Percentiles rank a stretch among this genome's conserved stretches.
These are phyloP conservation scores for Spinellus fusiger DNA, from an alignment of 192 early-diverging fungal genomes.

Conservation along the genomic window DNA sequence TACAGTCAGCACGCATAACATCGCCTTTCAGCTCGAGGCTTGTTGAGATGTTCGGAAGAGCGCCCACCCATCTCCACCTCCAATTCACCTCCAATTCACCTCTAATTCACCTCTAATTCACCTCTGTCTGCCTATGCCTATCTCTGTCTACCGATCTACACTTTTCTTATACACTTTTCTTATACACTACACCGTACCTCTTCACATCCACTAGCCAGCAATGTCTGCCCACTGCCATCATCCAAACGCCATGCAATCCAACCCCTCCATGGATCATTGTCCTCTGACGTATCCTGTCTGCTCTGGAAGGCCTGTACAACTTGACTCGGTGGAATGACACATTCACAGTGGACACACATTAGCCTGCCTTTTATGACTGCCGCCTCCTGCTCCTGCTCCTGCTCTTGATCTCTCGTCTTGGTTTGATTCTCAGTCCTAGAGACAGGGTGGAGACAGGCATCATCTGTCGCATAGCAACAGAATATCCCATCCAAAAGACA, in stretches of 20 bases:
- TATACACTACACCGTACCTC: constrained; percentile 3
- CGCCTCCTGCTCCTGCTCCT: not conserved
- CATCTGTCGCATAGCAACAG: not conserved
- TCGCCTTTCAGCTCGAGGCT: no score
- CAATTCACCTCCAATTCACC: no score
- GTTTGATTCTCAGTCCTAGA: not conserved
- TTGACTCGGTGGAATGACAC: not conserved
- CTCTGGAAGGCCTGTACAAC: constrained; percentile 1
- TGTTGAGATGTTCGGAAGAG: no score
- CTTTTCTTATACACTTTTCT: not conserved
- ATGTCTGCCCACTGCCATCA: constrained; percentile 17
- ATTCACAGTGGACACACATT: constrained; percentile 4
- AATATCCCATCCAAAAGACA: not conserved
- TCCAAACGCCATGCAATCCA: constrained; percentile 20
- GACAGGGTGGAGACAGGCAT: not conserved
- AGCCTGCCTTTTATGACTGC: not conserved
- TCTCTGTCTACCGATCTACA: not conserved
- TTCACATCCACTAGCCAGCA: constrained; percentile 15
- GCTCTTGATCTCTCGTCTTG: not conserved
- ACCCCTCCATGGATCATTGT: constrained; percentile 2
- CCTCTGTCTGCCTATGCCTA: not conserved
- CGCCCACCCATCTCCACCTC: no score
- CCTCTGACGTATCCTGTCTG: not conserved
- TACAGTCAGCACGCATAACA: no score
- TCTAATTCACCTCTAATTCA: no score